Percentiles rank a stretch among this genome's conserved stretches.
Evolutionary conservation across 176 grass and related monocot genomes (phyloP).

Genomic region (Bothriochloa decipiens): DNA sequence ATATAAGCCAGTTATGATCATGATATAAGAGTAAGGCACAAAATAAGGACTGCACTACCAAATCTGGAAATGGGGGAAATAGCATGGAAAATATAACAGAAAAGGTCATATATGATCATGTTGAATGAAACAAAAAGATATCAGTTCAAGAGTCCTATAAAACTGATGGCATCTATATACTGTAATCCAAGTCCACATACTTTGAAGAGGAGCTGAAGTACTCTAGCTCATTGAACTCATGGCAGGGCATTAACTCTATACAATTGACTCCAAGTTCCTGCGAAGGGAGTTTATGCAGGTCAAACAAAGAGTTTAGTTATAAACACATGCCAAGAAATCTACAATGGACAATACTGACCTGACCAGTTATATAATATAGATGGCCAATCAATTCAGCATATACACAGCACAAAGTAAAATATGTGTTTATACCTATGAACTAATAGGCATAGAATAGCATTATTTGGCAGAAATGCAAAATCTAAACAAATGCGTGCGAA

Average conservation of each 20-base stretch:
- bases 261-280: conserved; percentile 95
- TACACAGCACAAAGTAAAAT: background rate
- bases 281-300: conserved; percentile 30
- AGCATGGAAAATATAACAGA: background rate
- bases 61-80: background rate
- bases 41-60: background rate
- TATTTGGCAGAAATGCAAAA: conserved; percentile 19
- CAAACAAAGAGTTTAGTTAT: conserved; percentile 33
- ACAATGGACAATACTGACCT: background rate
- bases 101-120: background rate
- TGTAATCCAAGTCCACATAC: conserved; percentile 51
- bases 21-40: background rate
- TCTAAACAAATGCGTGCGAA: background rate
- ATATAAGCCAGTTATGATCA: conserved; percentile 1
- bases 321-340: conserved; percentile 10
- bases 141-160: conserved; percentile 9
- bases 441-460: background rate
- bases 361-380: background rate
- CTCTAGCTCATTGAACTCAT: conserved; percentile 97
- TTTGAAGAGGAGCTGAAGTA: conserved; percentile 66
- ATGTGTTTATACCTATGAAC: conserved; percentile 5
- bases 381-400: conserved; percentile 14
- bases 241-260: conserved; percentile 95
- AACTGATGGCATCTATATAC: conserved; percentile 1
- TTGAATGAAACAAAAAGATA: background rate